Evolutionary conservation across 2,329 filamentous ascomycete genomes (phyloP).

Genomic region (Diaporthe ampelina): DNA sequence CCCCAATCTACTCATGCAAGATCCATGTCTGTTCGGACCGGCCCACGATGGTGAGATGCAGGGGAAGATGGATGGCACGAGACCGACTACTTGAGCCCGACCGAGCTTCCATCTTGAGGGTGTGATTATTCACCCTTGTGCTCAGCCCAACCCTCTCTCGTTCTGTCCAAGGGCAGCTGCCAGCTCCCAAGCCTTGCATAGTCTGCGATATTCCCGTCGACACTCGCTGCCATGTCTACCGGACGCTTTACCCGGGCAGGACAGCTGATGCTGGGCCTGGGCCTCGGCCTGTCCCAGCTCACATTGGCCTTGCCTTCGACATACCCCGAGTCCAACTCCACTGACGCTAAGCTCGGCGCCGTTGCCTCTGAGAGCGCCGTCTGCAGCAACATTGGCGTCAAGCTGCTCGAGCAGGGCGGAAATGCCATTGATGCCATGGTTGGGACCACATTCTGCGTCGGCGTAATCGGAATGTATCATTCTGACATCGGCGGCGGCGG

Average conservation of each 20-base stretch:
- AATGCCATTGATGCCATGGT: constrained; percentile 78
- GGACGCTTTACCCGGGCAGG: constrained; percentile 15
- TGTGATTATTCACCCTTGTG: no score
- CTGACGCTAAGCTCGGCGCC: constrained; percentile 60
- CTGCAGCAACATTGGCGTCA: constrained; percentile 71
- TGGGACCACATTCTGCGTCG: constrained; percentile 74
- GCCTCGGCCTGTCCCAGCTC: constrained; percentile 49
- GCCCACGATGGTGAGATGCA: not conserved
- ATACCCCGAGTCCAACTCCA: constrained; percentile 37
- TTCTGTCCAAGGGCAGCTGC: not conserved
- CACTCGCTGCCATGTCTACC: constrained; percentile 35
- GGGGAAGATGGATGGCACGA: no score
- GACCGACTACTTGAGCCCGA: constrained; percentile 7
- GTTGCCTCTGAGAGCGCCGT: constrained; percentile 72
- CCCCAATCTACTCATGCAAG: constrained; percentile 21
- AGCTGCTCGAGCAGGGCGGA: constrained; percentile 70
- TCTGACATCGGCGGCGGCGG: constrained; percentile 83
- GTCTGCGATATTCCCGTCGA: not conserved
- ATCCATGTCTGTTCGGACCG: constrained; percentile 18
- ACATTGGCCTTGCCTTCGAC: constrained; percentile 47
- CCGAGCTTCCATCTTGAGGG: not conserved
- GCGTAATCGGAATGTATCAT: constrained; percentile 76
- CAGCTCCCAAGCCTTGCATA: not conserved
- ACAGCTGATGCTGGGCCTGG: constrained; percentile 24
- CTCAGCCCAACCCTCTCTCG: not conserved